These are phyloP conservation scores for Trichoderma polysporum DNA, from an alignment of 2,329 filamentous ascomycete species.

Conservation along the genomic window DNA sequence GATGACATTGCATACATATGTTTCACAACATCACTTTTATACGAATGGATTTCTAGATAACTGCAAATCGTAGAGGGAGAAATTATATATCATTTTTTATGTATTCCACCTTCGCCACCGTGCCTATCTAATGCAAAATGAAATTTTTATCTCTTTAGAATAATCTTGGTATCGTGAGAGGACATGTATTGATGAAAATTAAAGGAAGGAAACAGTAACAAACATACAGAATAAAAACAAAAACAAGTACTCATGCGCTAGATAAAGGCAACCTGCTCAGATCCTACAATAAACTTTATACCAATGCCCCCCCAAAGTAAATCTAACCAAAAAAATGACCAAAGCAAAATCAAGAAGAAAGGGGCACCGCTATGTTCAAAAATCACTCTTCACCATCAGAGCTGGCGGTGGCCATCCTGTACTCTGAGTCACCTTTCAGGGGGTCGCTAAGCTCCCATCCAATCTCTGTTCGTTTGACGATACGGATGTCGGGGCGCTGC, in stretches of 20 bases:
- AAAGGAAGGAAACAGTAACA: neutral
- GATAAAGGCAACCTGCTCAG: neutral
- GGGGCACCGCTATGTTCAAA: neutral
- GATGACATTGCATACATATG: neutral
- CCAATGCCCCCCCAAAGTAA: neutral
- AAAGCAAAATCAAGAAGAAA: neutral
- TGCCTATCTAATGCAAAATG: neutral
- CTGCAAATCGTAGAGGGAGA: neutral
- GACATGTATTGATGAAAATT: neutral
- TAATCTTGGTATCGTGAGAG: neutral
- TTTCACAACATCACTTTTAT: neutral
- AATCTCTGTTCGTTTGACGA: slow-evolving; percentile 32
- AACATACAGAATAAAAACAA: neutral
- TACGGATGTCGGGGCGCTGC: slow-evolving; percentile 30
- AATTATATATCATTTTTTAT: neutral
- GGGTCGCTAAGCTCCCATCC: slow-evolving; percentile 39
- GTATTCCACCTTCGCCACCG: neutral
- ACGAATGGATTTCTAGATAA: neutral
- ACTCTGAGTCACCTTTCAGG: slow-evolving; percentile 27
- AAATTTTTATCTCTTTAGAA: neutral
- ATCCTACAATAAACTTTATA: neutral
- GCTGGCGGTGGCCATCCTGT: slow-evolving; percentile 4
- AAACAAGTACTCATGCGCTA: neutral
- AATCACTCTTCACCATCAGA: neutral
- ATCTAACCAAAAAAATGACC: neutral